Conservation (phyloP, 164 flowering plant species). For the Akebia trifoliata region DNA sequence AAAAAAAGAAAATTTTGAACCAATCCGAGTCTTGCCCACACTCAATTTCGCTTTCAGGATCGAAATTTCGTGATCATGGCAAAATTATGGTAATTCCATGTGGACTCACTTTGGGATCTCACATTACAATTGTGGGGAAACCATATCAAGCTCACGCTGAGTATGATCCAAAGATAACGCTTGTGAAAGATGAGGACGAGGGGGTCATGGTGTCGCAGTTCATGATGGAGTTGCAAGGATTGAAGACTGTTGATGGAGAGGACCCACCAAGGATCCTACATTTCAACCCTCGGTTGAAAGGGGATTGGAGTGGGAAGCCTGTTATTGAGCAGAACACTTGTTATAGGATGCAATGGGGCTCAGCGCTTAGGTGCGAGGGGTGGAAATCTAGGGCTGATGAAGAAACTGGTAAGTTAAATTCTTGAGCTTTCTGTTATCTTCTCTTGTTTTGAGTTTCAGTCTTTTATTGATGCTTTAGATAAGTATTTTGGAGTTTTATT, state of each 20-base stretch:
- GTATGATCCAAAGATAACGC: slow-evolving; percentile 37
- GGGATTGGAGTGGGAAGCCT: too few species aligned
- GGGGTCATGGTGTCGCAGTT: slow-evolving; percentile 48
- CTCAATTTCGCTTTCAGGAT: slow-evolving; percentile 34
- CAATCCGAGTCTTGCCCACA: slow-evolving; percentile 33
- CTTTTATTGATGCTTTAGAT: neutral
- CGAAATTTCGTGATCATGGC: slow-evolving; percentile 25
- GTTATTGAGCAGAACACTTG: too few species aligned
- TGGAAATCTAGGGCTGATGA: too few species aligned
- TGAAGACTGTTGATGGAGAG: slow-evolving; percentile 59
- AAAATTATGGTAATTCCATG: slow-evolving; percentile 28
- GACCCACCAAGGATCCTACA: slow-evolving; percentile 59
- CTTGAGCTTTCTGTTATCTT: slow-evolving; percentile 48
- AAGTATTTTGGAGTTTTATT: neutral
- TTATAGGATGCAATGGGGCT: too few species aligned
- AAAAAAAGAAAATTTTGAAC: slow-evolving; percentile 10
- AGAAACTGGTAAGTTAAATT: too few species aligned
- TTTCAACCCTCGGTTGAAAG: slow-evolving; percentile 61
- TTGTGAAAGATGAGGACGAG: slow-evolving; percentile 30
- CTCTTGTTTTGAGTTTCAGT: slow-evolving; percentile 12
- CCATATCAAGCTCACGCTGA: slow-evolving; percentile 44
- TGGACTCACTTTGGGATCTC: slow-evolving; percentile 59
- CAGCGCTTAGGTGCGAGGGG: too few species aligned
- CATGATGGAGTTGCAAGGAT: too few species aligned
- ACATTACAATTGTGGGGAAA: slow-evolving; percentile 46